Percentiles rank a stretch among this genome's conserved stretches.
Conservation (phyloP, 1,284 basidiomycete species). For the Cryptococcus wingfieldii region DNA sequence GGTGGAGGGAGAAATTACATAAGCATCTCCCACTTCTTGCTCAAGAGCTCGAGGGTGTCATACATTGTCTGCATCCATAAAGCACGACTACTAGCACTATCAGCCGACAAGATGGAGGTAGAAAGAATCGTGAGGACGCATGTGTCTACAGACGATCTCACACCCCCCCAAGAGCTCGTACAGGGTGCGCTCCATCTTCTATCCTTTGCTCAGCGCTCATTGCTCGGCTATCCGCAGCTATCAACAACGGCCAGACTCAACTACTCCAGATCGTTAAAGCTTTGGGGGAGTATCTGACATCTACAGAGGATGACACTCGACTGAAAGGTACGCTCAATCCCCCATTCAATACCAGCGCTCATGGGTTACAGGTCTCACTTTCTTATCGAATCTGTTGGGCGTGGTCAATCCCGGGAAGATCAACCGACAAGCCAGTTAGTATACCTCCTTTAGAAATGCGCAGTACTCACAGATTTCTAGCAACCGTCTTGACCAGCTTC, state of each 20-base stretch:
- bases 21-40: not conserved
- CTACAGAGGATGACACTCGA: slow-evolving; percentile 72
- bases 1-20: not conserved
- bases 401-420: slow-evolving; percentile 62
- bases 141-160: slow-evolving; percentile 40
- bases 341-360: not conserved
- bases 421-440: slow-evolving; percentile 74
- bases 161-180: slow-evolving; percentile 36
- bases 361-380: slow-evolving; percentile 31
- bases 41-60: not conserved
- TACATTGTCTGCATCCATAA: not conserved
- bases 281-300: slow-evolving; percentile 79
- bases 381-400: slow-evolving; percentile 58
- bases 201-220: not conserved
- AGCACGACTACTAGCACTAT: not conserved
- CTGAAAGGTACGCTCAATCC: slow-evolving; percentile 62
- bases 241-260: slow-evolving; percentile 59
- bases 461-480: slow-evolving; percentile 48
- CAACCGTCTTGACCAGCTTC: slow-evolving; percentile 75
- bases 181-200: slow-evolving; percentile 15
- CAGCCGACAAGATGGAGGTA: slow-evolving; percentile 35
- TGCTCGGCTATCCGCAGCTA: slow-evolving; percentile 52
- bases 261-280: slow-evolving; percentile 80
- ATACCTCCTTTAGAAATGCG: too few relatives aligned
- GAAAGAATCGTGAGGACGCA: slow-evolving; percentile 41